Percentiles rank a stretch among this genome's conserved stretches.
phyloP scores from a whole-genome alignment of 768 basidiomycete species.

The Pisolithus sp. region DNA sequence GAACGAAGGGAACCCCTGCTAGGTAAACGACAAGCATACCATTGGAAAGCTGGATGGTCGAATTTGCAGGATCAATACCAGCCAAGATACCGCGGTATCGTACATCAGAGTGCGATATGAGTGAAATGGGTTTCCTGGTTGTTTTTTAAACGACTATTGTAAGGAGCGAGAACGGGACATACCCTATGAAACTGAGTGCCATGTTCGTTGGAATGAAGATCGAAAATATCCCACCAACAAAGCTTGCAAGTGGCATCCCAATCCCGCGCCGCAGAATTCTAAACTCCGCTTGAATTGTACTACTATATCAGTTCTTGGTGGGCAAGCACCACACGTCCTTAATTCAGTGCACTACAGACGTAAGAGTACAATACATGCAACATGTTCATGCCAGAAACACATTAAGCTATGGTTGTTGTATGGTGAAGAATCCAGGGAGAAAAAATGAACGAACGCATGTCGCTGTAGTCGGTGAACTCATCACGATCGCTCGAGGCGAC shows the following conservation, averaged over 20 bases:
- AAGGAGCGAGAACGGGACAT: conserved; percentile 9
- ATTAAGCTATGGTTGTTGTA: neutral
- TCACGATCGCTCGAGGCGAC: conserved; percentile 14
- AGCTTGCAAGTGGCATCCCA: conserved; percentile 7
- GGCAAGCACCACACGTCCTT: neutral
- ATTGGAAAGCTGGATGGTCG: conserved; percentile 84
- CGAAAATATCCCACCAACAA: conserved; percentile 1
- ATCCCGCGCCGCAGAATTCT: conserved; percentile 9
- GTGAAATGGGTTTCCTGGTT: conserved; percentile 76
- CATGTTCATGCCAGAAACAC: neutral
- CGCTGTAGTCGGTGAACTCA: neutral
- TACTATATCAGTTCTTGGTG: neutral
- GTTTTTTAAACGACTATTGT: conserved; percentile 7
- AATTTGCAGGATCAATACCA: conserved; percentile 78
- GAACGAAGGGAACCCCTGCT: neutral
- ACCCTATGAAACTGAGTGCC: conserved; percentile 78
- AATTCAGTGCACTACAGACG: neutral
- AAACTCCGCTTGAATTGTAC: conserved; percentile 23
- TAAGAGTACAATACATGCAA: neutral
- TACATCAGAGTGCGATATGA: conserved; percentile 87
- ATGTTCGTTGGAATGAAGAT: conserved; percentile 31
- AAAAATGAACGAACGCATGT: neutral
- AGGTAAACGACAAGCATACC: conserved; percentile 36
- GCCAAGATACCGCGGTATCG: conserved; percentile 84
- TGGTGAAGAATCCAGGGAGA: neutral